A percentile compares a stretch with the other conserved stretches of the same genome.
Conservation (phyloP, 108 stramenopile species). For the Discostella pseudostelligera region DNA sequence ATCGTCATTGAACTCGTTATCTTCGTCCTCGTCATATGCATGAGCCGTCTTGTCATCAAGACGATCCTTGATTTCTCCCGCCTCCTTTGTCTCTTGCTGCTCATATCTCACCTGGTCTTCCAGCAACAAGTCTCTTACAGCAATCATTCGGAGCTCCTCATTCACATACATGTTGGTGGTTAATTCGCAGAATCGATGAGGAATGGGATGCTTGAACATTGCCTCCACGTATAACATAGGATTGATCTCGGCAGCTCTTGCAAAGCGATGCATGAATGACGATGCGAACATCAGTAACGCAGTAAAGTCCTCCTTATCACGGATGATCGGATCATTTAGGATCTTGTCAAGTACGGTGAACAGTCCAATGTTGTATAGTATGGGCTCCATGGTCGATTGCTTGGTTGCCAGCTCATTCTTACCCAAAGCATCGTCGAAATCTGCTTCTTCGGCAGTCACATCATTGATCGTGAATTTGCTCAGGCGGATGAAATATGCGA, state of each 20-base stretch:
- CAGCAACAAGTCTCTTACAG: constrained; percentile 67
- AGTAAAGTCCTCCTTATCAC: constrained; percentile 51
- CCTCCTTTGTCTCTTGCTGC: constrained; percentile 16
- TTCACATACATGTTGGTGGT: constrained; percentile 75
- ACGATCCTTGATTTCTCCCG: not conserved
- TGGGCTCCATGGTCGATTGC: constrained; percentile 74
- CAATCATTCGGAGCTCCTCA: constrained; percentile 83
- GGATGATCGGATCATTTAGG: constrained; percentile 66
- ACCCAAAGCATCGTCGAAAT: constrained; percentile 37
- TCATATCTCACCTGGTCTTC: constrained; percentile 55
- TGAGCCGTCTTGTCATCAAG: constrained; percentile 24
- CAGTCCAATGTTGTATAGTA: constrained; percentile 82
- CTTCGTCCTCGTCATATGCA: constrained; percentile 36
- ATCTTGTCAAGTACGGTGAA: constrained; percentile 64
- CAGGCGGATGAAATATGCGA: constrained; percentile 72
- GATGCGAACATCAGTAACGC: constrained; percentile 59
- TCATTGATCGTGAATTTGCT: constrained; percentile 54
- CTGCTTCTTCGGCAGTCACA: constrained; percentile 40
- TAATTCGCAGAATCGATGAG: constrained; percentile 78
- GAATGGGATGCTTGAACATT: constrained; percentile 64
- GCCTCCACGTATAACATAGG: constrained; percentile 81
- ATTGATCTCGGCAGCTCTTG: constrained; percentile 60
- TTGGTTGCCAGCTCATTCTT: constrained; percentile 50
- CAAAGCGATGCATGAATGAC: constrained; percentile 69
- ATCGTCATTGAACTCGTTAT: constrained; percentile 59